Base-by-base conservation (phyloP, 192 early-diverging fungal species). In the Coemansia sp. region DNA sequence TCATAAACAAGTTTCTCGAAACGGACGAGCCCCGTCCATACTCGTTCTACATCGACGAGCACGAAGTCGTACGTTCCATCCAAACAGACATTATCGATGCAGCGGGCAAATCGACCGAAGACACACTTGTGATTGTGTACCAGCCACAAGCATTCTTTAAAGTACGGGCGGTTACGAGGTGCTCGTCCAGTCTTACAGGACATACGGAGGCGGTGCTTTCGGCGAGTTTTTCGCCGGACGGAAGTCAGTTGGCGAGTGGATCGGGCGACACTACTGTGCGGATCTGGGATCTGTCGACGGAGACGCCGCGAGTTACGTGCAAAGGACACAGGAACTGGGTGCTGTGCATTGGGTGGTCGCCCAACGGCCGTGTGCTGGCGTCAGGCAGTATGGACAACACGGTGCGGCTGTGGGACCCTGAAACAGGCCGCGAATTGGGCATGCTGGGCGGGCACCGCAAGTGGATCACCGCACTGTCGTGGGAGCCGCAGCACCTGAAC, bases 281-380 rank as follows among this genome's bases (percentile, higher is more conserved):
- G 25, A 87, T 99, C 46, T 99, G 97, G 97, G 97, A 99, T 85
- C 67, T 99, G 70, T 87, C 90, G 57, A 99, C 95, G 0, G 93
- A 95, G 65, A 99, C 97, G n/a, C 95, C 95, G 36, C 83, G 90
- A 46, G 81, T 84, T 49, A 96, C 93, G 15, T 83, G 92, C 48
- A 84, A 74, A 65, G 90, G 95, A 4, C 97, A 99, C 64, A 90
- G 79, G 5, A 89, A 91, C 66, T 97, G 95, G 94, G 97, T 99
- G 2, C 87, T 96, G 61, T 85, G 83, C 22, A 89, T 99, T 44
- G 85, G 92, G 4, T 99, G 95, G 95, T 90, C 94, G 14, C 95
- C 97, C 22, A 88, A 97, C 75, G 91, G 90, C 3, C 79, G 82
- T 61, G 76, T 83, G 3, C 78, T 98, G 71, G 94, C 93, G 3